Conservation (phyloP, 345 rosid species). For the Salix caprea region DNA sequence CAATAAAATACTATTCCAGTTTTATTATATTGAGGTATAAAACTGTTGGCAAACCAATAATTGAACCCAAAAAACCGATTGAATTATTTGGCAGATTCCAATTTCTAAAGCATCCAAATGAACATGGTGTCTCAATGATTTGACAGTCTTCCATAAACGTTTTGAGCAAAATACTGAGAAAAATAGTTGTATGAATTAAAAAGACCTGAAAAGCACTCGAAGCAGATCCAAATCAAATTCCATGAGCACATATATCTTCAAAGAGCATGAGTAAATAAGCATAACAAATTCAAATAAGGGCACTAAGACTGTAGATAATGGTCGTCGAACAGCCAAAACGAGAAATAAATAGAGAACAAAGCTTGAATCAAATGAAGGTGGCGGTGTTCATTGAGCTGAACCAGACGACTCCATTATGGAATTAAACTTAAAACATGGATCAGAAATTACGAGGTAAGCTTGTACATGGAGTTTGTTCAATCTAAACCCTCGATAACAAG, state of each 20-base stretch:
- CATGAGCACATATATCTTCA: not conserved
- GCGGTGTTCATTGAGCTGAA: not conserved
- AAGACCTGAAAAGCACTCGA: no score
- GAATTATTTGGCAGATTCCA: no score
- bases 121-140: not conserved
- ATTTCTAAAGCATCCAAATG: not conserved
- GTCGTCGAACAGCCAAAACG: not conserved
- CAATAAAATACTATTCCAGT: not conserved
- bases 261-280: not conserved
- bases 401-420: not conserved
- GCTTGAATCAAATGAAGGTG: not conserved
- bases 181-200: no score
- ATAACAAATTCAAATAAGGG: not conserved
- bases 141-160: no score
- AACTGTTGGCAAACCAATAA: not conserved
- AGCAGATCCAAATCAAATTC: no score
- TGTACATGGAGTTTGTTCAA: not conserved
- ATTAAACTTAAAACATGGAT: not conserved
- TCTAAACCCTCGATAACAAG: not conserved
- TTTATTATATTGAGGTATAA: not conserved
- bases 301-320: not conserved
- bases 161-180: no score
- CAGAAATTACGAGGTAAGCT: not conserved
- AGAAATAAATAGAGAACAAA: not conserved
- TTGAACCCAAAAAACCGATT: not conserved